Evolutionary conservation across 2,329 filamentous ascomycete genomes (phyloP), one percentile per base, ranked within the genome.

Genomic region (Fusarium azukiicola): DNA sequence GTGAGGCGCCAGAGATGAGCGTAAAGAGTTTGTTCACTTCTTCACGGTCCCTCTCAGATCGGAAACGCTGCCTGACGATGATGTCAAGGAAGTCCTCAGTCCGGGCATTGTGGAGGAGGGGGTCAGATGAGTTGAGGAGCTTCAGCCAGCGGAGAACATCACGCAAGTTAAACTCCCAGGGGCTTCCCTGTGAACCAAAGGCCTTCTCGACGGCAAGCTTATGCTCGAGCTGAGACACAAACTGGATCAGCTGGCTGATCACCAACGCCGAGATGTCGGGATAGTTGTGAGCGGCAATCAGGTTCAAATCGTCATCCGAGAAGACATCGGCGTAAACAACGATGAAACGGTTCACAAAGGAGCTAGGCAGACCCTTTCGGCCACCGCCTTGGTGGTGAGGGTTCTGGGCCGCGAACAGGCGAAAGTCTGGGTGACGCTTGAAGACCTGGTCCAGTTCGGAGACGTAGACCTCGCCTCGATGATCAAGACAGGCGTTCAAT

Each of bases 281-380:
- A 84, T 96, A 99, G 75, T 96, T 94, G 80, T 95, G 95, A 38
- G 92, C 90, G 63, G 97, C 98, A 78, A 99, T 99, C 63, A 95
- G 89, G 74, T 95, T 92, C 74, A 99, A 88, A 88, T 99, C 98
- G 44, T 96, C 92, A 38, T 95, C 91, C 21, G 92, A 95, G 85
- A 99, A 98, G 8, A 97, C 93, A 84, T 99, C 98, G 73, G 98
- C 97, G 87, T 99, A 99, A 0, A 99, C 98, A 23, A 99, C 97
- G 49, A 98, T 98, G 86, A 99, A 99, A 61, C 98, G 96, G 86
- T 99, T 99, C 77, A 99, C 98, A 83, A 99, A 99, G 2, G 98
- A 99, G 73, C 96, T 96, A 3, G 98, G 98, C 47, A 99, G 90
- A 50, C 98, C 98, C 87, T 99, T 99, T 81, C 98, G 94, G 14